phyloP scores from a whole-genome alignment of 306 rosid species.

The Herpetospermum pedunculosum region DNA sequence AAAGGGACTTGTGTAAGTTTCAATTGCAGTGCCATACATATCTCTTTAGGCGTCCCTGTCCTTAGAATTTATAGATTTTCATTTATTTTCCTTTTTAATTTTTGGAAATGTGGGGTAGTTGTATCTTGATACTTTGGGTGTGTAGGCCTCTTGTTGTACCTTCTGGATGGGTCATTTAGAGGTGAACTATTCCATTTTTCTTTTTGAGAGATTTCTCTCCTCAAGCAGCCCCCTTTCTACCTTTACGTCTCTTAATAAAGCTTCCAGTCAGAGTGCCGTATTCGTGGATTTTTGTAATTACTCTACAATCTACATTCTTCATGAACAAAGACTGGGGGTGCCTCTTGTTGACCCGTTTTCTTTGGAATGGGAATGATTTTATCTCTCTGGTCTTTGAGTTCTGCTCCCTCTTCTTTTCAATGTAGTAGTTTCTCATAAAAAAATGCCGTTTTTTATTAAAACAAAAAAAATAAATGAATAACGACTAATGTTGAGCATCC shows the following conservation, averaged over 20 bases:
- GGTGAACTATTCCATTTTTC: background rate
- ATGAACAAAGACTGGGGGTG: background rate
- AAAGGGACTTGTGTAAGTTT: background rate
- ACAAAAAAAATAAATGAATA: background rate
- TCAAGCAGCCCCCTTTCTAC: background rate
- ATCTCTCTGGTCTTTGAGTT: background rate
- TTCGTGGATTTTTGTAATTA: background rate
- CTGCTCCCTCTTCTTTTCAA: background rate
- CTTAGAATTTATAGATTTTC: background rate
- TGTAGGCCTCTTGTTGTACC: background rate
- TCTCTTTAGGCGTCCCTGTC: background rate
- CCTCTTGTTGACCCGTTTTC: background rate
- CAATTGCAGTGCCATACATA: background rate
- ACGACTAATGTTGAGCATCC: background rate
- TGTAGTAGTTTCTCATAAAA: background rate
- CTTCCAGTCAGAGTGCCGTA: background rate
- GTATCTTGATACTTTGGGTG: background rate
- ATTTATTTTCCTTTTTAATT: background rate
- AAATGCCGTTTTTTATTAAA: background rate
- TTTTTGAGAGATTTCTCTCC: background rate
- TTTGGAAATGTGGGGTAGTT: background rate
- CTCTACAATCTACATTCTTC: background rate
- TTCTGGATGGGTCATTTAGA: background rate
- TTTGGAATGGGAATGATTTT: background rate
- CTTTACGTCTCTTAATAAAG: background rate